Conservation (phyloP, 495 filamentous ascomycete species). For the Chlorociboria aeruginascens region DNA sequence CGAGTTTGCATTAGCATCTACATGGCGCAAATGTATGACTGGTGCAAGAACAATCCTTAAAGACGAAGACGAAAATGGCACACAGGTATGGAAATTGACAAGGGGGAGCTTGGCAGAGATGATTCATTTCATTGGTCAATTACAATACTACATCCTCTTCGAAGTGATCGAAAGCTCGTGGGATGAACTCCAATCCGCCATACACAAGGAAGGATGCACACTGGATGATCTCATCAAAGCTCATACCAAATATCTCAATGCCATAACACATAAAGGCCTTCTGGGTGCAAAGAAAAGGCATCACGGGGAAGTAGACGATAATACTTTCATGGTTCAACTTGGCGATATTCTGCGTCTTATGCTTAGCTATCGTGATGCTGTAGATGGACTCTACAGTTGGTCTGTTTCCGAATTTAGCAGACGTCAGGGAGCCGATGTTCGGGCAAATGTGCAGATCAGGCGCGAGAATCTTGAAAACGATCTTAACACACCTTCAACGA, state of each 20-base stretch:
- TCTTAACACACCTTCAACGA: slow-evolving; percentile 17
- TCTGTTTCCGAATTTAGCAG: slow-evolving; percentile 87
- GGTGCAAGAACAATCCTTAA: slow-evolving; percentile 86
- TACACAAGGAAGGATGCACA: slow-evolving; percentile 72
- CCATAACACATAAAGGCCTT: slow-evolving; percentile 93
- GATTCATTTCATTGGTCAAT: slow-evolving; percentile 94
- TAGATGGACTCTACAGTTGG: slow-evolving; percentile 91
- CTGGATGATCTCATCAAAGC: slow-evolving; percentile 91
- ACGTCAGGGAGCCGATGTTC: slow-evolving; percentile 71
- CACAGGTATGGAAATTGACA: slow-evolving; percentile 79
- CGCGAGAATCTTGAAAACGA: slow-evolving; percentile 30
- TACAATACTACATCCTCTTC: slow-evolving; percentile 98
- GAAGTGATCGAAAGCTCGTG: slow-evolving; percentile 95
- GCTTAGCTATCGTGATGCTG: slow-evolving; percentile 85
- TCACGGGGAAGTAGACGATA: slow-evolving; percentile 39
- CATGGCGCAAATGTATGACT: slow-evolving; percentile 95
- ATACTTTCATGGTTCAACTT: slow-evolving; percentile 82
- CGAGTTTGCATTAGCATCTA: slow-evolving; percentile 80
- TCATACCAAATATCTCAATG: slow-evolving; percentile 79
- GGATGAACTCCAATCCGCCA: slow-evolving; percentile 71
- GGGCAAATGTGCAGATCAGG: slow-evolving; percentile 51
- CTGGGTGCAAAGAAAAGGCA: slow-evolving; percentile 51
- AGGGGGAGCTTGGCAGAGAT: slow-evolving; percentile 87
- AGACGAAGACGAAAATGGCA: slow-evolving; percentile 61
- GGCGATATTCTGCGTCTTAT: slow-evolving; percentile 88